Percentiles rank a stretch among this genome's conserved stretches.
Conservation (phyloP, 192 early-diverging fungal genomes). For the Ambispora gerdemannii region DNA sequence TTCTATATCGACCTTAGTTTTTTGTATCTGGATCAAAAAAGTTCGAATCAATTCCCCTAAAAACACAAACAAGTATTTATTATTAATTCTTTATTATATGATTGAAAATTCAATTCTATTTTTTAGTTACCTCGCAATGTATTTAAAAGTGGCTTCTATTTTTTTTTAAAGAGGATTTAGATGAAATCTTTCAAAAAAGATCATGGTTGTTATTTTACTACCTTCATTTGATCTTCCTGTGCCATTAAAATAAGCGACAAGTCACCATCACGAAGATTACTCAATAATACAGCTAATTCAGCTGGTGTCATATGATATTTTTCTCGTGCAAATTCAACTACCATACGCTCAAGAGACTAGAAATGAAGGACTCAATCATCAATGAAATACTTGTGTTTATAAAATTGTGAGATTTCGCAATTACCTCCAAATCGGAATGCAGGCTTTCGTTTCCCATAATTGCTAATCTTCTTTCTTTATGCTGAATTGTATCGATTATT, state of each 20-base stretch:
- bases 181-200: neutral
- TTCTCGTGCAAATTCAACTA: constrained; percentile 69
- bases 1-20: constrained; percentile 91
- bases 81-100: neutral
- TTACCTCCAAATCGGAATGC: constrained; percentile 69
- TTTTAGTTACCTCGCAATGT: neutral
- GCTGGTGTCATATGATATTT: constrained; percentile 45
- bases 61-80: constrained; percentile 1
- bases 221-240: constrained; percentile 78
- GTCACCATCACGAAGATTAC: constrained; percentile 72
- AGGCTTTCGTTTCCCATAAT: constrained; percentile 74
- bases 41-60: constrained; percentile 66
- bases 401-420: neutral
- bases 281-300: constrained; percentile 50
- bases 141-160: neutral
- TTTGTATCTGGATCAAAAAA: constrained; percentile 83
- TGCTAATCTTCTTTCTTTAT: constrained; percentile 72
- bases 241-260: constrained; percentile 71
- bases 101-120: neutral
- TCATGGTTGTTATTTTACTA: constrained; percentile 25
- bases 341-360: constrained; percentile 86
- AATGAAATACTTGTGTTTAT: neutral
- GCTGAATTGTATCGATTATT: constrained; percentile 78
- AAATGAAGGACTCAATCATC: neutral
- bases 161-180: neutral